Evolutionary conservation across 345 rosid genomes (phyloP), one percentile per base, ranked within the genome.

Genomic region (Toxicodendron radicans): DNA sequence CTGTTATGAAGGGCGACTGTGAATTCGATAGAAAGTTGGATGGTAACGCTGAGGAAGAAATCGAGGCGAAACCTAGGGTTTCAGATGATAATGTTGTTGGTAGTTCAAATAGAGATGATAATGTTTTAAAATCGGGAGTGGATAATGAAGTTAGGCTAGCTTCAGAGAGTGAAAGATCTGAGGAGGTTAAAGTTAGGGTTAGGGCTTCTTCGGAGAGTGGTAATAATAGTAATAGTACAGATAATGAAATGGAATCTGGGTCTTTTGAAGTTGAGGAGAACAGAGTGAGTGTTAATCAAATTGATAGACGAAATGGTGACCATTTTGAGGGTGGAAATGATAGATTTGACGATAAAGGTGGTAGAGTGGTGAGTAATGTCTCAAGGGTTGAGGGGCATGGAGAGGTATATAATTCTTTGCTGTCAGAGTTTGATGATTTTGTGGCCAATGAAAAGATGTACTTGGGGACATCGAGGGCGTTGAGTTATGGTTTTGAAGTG

Each of bases 361-460:
- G 70, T 72, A 65, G 57, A 68, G 56, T 38, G 12, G 73, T 12
- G 23, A 62, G 77, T 43, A 43, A 41, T 57, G 80, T 64, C 18
- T 61, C 13, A 4, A 58, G 70, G 5, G 76, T 66, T 45, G 80
- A 75, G 5, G 23, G 75, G 5, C 73, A 76, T 35, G 77, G 43
- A 13, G 86, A 80, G 0, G 81, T 78, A 51, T 87, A 88, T 66
- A 89, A 76, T 61, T 80, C 92, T n/a, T 85, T 90, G 76, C 81
- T 89, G 77, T 87, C 95, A 0, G 98, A 96, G 83, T 96, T 93
- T 68, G 98, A 96, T 80, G 97, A 92, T 70, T 93, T 86, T 35
- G 92, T 93, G 30, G 97, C 98, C 5, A 95, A 88, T 74, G 97
- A 92, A 85, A 89, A 85, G 82, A 70, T 80, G 75, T 86, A 83